Base-by-base conservation (phyloP, 257 asterid species). In the Nicotiana paniculata region DNA sequence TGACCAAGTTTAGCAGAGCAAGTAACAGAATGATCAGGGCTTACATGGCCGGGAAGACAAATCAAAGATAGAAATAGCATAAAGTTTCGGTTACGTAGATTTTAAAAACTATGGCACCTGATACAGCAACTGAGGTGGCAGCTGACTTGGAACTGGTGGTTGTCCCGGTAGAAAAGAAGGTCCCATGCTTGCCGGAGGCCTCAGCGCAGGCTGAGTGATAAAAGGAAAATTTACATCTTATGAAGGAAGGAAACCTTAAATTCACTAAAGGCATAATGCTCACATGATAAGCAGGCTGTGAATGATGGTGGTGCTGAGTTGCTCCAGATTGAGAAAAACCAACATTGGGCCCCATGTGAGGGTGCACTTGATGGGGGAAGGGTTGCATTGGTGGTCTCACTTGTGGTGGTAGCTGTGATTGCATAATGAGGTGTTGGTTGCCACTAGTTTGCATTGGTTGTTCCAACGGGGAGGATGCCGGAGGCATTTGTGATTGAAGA, bases 231-330 rank as follows among this genome's bases (percentile, higher is more conserved):
- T 85, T 85, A 82, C 33, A 80, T 35, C 10, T 43, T 78, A 79
- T 48, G 70, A 77, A 58, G 55, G 17, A 55, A 63, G 30, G 9
- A 26, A 77, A 55, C 16, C 63, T 6, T 43, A 58, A 55, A 15
- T 48, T 11, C 26, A 30, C 62, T 51, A 12, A 51, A 65, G 63
- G 62, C 67, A 30, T 51, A 66, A 51, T 81, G 81, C 97, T 92
- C 91, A 94, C 98, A 88, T 93, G 97, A 88, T 89, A 96, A 81
- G 87, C 77, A 72, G 92, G 94, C 85, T 93, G 98, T 8, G 97
- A 89, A 90, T 89, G 97, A 90, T 89, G 97, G 83, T 90, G 97
- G 89, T 90, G 79, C 89, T 91, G 99, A 21, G 88, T 90, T 78
- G 92, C 91, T 79, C 91, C 88, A 81, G 93, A 87, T 76, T 93